Conservation (phyloP, 495 filamentous ascomycete genomes). For the Trichoderma gamsii region DNA sequence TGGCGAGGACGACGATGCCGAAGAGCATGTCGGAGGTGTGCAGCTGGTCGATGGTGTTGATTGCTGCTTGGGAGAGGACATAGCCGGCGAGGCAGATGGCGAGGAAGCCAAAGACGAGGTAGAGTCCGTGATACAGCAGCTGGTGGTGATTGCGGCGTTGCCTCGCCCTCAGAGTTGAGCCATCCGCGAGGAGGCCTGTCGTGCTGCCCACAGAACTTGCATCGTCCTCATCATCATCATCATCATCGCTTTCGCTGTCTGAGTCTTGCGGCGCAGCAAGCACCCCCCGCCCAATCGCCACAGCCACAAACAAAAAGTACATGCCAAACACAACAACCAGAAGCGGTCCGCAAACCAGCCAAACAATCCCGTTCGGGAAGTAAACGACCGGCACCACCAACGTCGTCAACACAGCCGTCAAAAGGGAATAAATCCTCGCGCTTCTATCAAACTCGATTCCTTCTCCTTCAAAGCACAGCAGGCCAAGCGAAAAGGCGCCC, state of each 20-base stretch:
- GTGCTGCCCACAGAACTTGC: background rate
- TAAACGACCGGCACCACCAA: background rate
- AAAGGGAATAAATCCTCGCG: background rate
- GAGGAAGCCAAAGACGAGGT: conserved; percentile 43
- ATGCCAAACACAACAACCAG: background rate
- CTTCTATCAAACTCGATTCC: background rate
- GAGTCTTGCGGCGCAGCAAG: background rate
- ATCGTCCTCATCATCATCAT: background rate
- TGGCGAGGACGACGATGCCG: conserved; percentile 48
- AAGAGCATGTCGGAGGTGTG: conserved; percentile 42
- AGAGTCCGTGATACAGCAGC: conserved; percentile 29
- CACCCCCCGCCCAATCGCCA: background rate
- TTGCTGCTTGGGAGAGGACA: conserved; percentile 40
- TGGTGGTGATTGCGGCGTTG: background rate
- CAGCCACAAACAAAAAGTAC: conserved; percentile 25
- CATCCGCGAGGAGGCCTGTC: background rate
- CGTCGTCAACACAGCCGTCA: background rate
- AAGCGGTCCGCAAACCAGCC: background rate
- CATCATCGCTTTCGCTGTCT: background rate
- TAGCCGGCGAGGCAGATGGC: conserved; percentile 45
- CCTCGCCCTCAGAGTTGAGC: background rate
- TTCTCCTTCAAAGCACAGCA: conserved; percentile 33
- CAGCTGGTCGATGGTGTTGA: conserved; percentile 33
- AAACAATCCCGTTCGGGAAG: background rate
- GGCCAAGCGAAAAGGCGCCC: conserved; percentile 49